Evolutionary conservation across 225 moss, liverwort and hornwort species (phyloP), one percentile per base, ranked within the genome.

Genomic region (Pseudoscleropodium purum): DNA sequence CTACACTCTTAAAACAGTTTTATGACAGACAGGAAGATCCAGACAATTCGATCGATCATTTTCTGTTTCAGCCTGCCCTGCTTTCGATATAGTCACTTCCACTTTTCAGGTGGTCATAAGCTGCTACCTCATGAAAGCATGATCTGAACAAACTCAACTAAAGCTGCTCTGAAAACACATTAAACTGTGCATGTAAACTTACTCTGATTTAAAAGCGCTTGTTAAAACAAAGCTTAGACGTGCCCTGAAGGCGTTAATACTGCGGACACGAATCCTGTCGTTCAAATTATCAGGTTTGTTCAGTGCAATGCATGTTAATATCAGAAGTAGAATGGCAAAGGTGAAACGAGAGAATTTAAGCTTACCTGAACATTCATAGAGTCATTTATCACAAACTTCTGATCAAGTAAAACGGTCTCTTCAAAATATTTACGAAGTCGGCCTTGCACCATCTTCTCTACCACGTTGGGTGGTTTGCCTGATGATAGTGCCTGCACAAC

Each of bases 361-460:
- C 26, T 56, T 66, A 96, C 96, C 96, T 94, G 94, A 20, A 99
- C 94, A 61, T 95, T 97, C 33, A 95, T 88, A 20, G 92, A 89
- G 49, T 99, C 99, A 81, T 97, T 96, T 49, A 97, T 87, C 37
- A 99, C 92, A 90, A 96, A 99, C 80, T 96, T 96, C 84, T 97
- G 97, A 90, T 99, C 95, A 63, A 97, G 89, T 79, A 97, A 89
- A 66, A 95, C 97, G 73, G 95, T 93, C 78, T 97, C 97, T 93
- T 97, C 96, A 60, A 96, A 89, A 86, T 96, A 99, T 90, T 97
- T 99, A 37, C 94, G 95, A 75, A 99, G 93, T 51, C 97, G 93
- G 68, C 99, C 97, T 88, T 96, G 95, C 89, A 97, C 96, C 95
- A 97, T 99, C 90, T 95, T 97, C 82, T 97, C 97, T 29, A 97